Base-by-base conservation (phyloP, 192 early-diverging fungal species). In the Thamnidium elegans region DNA sequence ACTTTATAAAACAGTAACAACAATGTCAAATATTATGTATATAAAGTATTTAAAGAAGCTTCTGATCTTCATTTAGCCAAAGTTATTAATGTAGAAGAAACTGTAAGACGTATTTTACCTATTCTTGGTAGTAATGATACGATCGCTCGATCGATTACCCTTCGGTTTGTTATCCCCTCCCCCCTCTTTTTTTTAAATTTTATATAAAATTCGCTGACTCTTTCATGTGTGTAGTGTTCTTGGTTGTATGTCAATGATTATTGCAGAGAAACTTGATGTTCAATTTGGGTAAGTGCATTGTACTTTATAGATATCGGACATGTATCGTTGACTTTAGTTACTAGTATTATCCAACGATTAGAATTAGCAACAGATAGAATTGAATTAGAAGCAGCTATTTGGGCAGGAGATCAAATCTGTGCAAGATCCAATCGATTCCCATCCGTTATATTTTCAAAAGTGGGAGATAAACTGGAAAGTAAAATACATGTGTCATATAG, bases 341-440 rank as follows among this genome's bases (percentile, higher is more conserved):
- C 52, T 59, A 77, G 75, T 6, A 61, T 81, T 1, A 69, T 81
- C 15, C 76, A 81, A 31, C 65, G 73, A 2, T 23, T 78, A 42
- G 71, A 78, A 50, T 66, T 53, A 52, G 58, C 79, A 7, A 67
- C 69, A n/a, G 79, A 78, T 44, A 68, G 72, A 21, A 69, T 78
- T 48, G 79, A 81, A 50, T 58, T 76, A 21, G 77, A 75, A 44
- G 79, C 79, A 23, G 77, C 73, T 10, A 59, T 81, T 9, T 78
- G 73, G 50, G 79, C 79, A 0, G 69, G 69, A 3, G 79, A 81
- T 51, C 67, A 53, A 63, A 69, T 81, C n/a, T 81, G 79, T 59
- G 69, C 74, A 21, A 66, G 67, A 19, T 78, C 79, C 6, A 66
- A 71, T 39, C 53, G 54, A n/a, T 81, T 81, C 62, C 72, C 71